Percentiles rank a stretch among this genome's conserved stretches.
These are phyloP conservation scores for Hypoxylon fuscum DNA, from an alignment of 495 filamentous ascomycete genomes.

Conservation along the genomic window DNA sequence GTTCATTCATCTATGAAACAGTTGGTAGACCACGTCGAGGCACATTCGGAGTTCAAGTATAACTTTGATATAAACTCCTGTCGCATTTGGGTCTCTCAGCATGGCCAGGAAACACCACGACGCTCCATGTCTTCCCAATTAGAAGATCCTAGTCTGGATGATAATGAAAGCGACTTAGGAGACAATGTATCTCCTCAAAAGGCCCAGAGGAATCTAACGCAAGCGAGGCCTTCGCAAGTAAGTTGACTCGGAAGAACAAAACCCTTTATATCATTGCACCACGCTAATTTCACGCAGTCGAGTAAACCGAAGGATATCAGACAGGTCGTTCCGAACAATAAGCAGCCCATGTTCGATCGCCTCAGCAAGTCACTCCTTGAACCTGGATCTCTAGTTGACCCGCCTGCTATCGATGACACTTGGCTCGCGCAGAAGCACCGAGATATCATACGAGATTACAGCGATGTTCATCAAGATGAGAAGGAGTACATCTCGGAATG, in stretches of 20 bases:
- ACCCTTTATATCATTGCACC: constrained; percentile 9
- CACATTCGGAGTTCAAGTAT: constrained; percentile 57
- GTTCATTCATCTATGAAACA: constrained; percentile 52
- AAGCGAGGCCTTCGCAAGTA: constrained; percentile 29
- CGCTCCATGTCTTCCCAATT: constrained; percentile 33
- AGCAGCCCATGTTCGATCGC: constrained; percentile 61
- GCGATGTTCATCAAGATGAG: constrained; percentile 57
- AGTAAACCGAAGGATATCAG: constrained; percentile 39
- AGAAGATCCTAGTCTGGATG: constrained; percentile 31
- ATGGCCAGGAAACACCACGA: constrained; percentile 38
- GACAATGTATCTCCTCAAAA: constrained; percentile 40
- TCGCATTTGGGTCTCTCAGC: constrained; percentile 39
- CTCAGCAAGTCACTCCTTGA: constrained; percentile 57
- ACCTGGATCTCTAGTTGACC: constrained; percentile 55
- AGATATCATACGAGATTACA: constrained; percentile 60
- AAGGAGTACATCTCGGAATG: constrained; percentile 63
- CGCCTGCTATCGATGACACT: constrained; percentile 52
- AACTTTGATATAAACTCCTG: constrained; percentile 44
- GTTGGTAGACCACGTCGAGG: constrained; percentile 55
- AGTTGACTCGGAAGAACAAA: neutral
- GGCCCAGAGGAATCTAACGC: constrained; percentile 38
- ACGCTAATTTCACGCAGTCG: constrained; percentile 26
- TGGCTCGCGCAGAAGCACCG: constrained; percentile 64
- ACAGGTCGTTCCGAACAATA: constrained; percentile 56
- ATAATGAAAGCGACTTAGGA: constrained; percentile 36